Conservation (phyloP, 108 stramenopile genomes). For the Poteriospumella lacustris region DNA sequence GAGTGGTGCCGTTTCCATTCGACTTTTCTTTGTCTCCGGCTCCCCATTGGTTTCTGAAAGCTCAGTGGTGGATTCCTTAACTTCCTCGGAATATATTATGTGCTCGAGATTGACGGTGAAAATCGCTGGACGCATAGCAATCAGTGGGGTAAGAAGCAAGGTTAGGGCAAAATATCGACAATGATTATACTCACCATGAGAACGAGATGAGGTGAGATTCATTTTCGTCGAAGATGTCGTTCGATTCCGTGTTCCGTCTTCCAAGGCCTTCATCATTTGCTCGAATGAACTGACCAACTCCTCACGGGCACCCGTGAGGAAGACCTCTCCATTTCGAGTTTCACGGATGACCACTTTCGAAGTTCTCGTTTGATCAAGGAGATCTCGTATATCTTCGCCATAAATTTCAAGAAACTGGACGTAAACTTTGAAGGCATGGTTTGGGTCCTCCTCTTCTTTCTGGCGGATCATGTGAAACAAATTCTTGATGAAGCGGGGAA, state of each 20-base stretch:
- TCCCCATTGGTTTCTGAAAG: background rate
- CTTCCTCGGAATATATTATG: background rate
- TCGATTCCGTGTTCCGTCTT: conserved; percentile 47
- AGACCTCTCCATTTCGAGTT: conserved; percentile 46
- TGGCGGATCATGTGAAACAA: conserved; percentile 35
- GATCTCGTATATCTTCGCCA: conserved; percentile 55
- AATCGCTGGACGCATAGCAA: conserved; percentile 31
- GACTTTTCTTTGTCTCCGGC: background rate
- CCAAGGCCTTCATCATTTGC: conserved; percentile 51
- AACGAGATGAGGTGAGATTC: conserved; percentile 52
- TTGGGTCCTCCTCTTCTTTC: conserved; percentile 56
- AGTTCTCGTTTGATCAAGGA: conserved; percentile 50
- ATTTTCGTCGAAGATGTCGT: conserved; percentile 53
- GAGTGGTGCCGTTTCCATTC: background rate
- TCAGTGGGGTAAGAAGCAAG: background rate
- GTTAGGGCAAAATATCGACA: background rate
- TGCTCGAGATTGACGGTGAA: conserved; percentile 55
- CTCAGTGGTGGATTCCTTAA: background rate
- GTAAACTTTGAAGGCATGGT: conserved; percentile 33
- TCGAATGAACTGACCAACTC: conserved; percentile 44
- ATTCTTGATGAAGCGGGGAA: conserved; percentile 43
- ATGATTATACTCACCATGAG: conserved; percentile 36
- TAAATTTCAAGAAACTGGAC: conserved; percentile 59
- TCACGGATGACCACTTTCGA: conserved; percentile 48
- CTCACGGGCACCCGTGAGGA: conserved; percentile 47